Evolutionary conservation across 2,329 filamentous ascomycete genomes (phyloP).

Genomic region (Pleurostoma richardsiae): DNA sequence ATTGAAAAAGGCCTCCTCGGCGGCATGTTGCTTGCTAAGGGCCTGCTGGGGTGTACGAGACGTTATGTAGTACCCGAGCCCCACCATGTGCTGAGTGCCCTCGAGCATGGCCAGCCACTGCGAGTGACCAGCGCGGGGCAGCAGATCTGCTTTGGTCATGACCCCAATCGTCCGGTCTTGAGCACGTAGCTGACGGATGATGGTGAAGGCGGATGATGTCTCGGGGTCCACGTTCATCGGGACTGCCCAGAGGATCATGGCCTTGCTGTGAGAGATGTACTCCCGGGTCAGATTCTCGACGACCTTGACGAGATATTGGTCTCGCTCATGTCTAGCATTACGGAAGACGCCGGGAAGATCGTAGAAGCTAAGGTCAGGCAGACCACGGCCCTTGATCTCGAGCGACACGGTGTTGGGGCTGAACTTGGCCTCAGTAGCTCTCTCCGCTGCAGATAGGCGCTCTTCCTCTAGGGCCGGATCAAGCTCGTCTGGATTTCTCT

Average conservation of each 20-base stretch:
- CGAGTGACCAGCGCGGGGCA: constrained; percentile 45
- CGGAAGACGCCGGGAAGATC: constrained; percentile 82
- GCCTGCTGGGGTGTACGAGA: constrained; percentile 57
- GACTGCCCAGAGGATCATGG: constrained; percentile 72
- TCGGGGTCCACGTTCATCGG: constrained; percentile 76
- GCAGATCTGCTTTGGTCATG: constrained; percentile 77
- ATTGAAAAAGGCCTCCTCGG: constrained; percentile 49
- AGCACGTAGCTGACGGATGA: constrained; percentile 55
- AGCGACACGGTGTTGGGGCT: constrained; percentile 78
- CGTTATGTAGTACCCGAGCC: constrained; percentile 75
- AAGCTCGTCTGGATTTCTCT: constrained; percentile 10
- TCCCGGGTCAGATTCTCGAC: constrained; percentile 65
- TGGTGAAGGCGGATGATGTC: constrained; percentile 64
- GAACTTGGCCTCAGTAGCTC: constrained; percentile 57
- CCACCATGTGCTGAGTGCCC: constrained; percentile 56
- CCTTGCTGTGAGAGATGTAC: constrained; percentile 65
- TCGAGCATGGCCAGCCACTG: constrained; percentile 63
- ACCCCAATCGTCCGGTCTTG: constrained; percentile 64
- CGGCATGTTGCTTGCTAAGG: constrained; percentile 33
- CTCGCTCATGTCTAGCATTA: constrained; percentile 56
- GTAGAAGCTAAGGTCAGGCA: constrained; percentile 76
- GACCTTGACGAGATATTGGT: constrained; percentile 65
- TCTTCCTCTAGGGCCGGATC: constrained; percentile 7
- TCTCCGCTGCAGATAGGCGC: constrained; percentile 26
- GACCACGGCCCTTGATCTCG: constrained; percentile 64